A percentile compares a stretch with the other conserved stretches of the same genome.
These are phyloP conservation scores for Bretziella fagacearum DNA, from an alignment of 2,329 filamentous ascomycete species.

Conservation along the genomic window DNA sequence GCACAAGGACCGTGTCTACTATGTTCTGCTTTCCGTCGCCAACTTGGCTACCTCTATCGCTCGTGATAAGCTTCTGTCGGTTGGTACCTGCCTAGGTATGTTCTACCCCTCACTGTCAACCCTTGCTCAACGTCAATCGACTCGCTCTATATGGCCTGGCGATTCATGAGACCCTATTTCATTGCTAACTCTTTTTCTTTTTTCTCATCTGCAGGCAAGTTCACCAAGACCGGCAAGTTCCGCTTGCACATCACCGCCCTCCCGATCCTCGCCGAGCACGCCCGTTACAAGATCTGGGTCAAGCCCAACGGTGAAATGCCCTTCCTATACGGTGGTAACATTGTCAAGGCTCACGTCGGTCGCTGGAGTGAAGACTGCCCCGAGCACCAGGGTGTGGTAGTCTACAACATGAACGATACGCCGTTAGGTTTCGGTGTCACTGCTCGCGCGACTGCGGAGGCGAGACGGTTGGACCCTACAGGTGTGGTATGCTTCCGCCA, in stretches of 20 bases:
- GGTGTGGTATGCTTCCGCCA: slow-evolving; percentile 80
- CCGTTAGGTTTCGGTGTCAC: slow-evolving; percentile 89
- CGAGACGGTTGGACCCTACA: slow-evolving; percentile 72
- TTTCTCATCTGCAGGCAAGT: slow-evolving; percentile 47
- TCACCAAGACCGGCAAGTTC: slow-evolving; percentile 95
- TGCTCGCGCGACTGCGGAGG: slow-evolving; percentile 70
- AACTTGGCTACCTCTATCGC: slow-evolving; percentile 80
- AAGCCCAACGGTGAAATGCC: slow-evolving; percentile 95
- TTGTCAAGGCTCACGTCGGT: slow-evolving; percentile 55
- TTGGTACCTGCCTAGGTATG: slow-evolving; percentile 68
- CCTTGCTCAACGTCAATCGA: neutral
- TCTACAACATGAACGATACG: slow-evolving; percentile 82
- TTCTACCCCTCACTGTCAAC: neutral
- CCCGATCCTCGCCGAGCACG: slow-evolving; percentile 75
- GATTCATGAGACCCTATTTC: too few species aligned
- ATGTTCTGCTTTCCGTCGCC: slow-evolving; percentile 73
- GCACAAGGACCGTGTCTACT: slow-evolving; percentile 73
- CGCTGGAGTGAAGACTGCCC: slow-evolving; percentile 83
- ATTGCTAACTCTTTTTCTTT: slow-evolving; percentile 14
- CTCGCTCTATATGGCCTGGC: too few species aligned
- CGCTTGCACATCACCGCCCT: slow-evolving; percentile 80
- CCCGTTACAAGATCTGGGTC: slow-evolving; percentile 93
- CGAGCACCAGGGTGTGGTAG: slow-evolving; percentile 80
- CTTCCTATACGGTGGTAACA: slow-evolving; percentile 84
- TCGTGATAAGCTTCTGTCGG: slow-evolving; percentile 62